Percentiles rank a stretch among this genome's conserved stretches.
Evolutionary conservation across 2,329 filamentous ascomycete genomes (phyloP).

Genomic region (Biscogniauxia sp.): DNA sequence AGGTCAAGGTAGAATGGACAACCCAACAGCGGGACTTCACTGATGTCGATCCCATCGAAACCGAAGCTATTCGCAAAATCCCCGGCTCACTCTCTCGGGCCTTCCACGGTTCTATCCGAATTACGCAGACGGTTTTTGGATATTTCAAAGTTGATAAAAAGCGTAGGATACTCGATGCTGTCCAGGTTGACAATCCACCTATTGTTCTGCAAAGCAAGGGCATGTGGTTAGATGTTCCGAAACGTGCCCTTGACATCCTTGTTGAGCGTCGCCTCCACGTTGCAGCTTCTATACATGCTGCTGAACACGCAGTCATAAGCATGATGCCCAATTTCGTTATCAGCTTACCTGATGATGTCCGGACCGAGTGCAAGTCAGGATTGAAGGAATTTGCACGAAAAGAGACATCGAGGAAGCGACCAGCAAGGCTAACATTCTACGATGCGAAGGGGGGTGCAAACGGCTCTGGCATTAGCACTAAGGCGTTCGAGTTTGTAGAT

Average conservation of each 20-base stretch:
- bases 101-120: conserved; percentile 83
- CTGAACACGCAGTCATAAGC: conserved; percentile 85
- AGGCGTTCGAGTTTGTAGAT: conserved; percentile 92
- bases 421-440: conserved; percentile 88
- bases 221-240: conserved; percentile 93
- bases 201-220: conserved; percentile 82
- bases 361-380: conserved; percentile 89
- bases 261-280: conserved; percentile 70
- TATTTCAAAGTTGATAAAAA: conserved; percentile 96
- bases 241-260: conserved; percentile 74
- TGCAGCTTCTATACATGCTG: conserved; percentile 88
- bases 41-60: conserved; percentile 90
- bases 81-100: conserved; percentile 62
- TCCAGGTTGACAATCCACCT: conserved; percentile 90
- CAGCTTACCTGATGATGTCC: conserved; percentile 83
- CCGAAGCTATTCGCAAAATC: conserved; percentile 79
- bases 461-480: conserved; percentile 83
- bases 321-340: conserved; percentile 90
- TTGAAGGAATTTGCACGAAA: conserved; percentile 80
- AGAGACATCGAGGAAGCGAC: conserved; percentile 72
- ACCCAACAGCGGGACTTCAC: conserved; percentile 92
- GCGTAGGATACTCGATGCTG: conserved; percentile 82
- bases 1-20: conserved; percentile 91
- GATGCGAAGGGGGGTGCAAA: conserved; percentile 85
- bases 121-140: conserved; percentile 86